A percentile compares a stretch with the other conserved stretches of the same genome.
phyloP scores from a whole-genome alignment of 352 stramenopile genomes.

The Saprolegnia diclina region DNA sequence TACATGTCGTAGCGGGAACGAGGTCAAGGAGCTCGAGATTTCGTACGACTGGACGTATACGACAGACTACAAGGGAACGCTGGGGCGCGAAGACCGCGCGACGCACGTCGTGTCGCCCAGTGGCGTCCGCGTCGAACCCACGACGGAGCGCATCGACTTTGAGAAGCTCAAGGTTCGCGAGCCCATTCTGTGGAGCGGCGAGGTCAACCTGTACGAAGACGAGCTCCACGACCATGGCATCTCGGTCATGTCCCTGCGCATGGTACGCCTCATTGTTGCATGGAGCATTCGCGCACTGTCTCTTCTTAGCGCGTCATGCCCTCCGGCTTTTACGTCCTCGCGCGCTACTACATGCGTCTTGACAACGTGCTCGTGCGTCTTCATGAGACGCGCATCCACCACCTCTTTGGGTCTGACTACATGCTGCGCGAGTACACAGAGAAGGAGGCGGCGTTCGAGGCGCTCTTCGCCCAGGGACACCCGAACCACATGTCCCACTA shows the following conservation, averaged over 20 bases:
- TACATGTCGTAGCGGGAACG: conserved; percentile 36
- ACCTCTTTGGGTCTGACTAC: conserved; percentile 66
- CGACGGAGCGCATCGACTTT: conserved; percentile 57
- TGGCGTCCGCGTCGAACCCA: conserved; percentile 34
- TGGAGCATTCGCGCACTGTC: not conserved
- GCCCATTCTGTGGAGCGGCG: conserved; percentile 79
- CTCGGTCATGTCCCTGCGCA: conserved; percentile 76
- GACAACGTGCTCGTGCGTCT: conserved; percentile 73
- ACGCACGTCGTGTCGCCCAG: conserved; percentile 9
- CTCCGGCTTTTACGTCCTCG: conserved; percentile 72
- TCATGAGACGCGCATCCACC: conserved; percentile 77
- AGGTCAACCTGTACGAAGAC: conserved; percentile 73
- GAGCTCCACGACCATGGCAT: conserved; percentile 79
- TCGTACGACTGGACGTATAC: conserved; percentile 82
- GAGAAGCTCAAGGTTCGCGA: conserved; percentile 78
- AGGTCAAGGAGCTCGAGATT: conserved; percentile 79
- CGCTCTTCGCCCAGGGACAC: conserved; percentile 56
- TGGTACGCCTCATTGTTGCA: conserved; percentile 37
- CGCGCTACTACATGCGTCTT: conserved; percentile 77
- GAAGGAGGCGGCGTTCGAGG: conserved; percentile 70
- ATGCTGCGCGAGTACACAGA: conserved; percentile 75
- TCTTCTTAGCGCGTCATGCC: conserved; percentile 65
- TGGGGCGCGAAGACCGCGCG: conserved; percentile 39
- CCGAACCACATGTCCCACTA: conserved; percentile 75
- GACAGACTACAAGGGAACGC: conserved; percentile 74